Evolutionary conservation across 2,329 filamentous ascomycete genomes (phyloP), one percentile per base, ranked within the genome.

Genomic region (Bipolaris gigantea): DNA sequence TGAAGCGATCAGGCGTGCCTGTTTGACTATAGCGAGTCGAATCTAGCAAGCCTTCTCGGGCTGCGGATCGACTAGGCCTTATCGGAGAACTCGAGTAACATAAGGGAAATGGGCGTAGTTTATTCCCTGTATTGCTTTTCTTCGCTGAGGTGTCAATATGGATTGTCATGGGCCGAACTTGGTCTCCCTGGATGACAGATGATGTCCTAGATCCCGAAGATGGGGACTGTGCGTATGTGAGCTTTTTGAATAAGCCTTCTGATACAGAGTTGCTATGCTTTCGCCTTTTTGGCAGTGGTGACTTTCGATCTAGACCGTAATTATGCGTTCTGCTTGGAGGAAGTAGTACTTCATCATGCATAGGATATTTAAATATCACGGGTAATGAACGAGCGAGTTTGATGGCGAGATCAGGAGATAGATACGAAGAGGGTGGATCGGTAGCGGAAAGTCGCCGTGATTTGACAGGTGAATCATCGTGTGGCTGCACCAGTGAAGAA

Each of bases 1-100:
- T 80, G 65, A 87, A 88, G 25, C 86, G 79, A 69, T 88, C 85
- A 19, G 80, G 80, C 10, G 76, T 78, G 25, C 59, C 69, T 33
- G 61, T 60, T 35, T 59, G 64, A 15, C 55, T 50, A 43, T 56
- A 62, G 40, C 61, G 57, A 36, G 63, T 48, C 25, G 61, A 51
- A 36, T 56, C 53, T 30, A 67, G 40, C 0, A 61, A 27, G 6
- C 71, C 67, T 13, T 67, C 67, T 8, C 67, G 57, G 35, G 63
- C 47, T 19, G 55, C 55, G 63, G 67, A 70, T 57, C 73, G 71
- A 50, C 70, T 70, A 35, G 67, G 59, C 40, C 70, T 68, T 10
- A 75, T 47, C 18, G 71, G 71, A 42, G 67, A 74, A 53, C 64
- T 70, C 16, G 60, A 56, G 42, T 48, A 48, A 10, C 71, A 69